Conservation (phyloP, 495 filamentous ascomycete genomes). For the Aeminium ludgeri region DNA sequence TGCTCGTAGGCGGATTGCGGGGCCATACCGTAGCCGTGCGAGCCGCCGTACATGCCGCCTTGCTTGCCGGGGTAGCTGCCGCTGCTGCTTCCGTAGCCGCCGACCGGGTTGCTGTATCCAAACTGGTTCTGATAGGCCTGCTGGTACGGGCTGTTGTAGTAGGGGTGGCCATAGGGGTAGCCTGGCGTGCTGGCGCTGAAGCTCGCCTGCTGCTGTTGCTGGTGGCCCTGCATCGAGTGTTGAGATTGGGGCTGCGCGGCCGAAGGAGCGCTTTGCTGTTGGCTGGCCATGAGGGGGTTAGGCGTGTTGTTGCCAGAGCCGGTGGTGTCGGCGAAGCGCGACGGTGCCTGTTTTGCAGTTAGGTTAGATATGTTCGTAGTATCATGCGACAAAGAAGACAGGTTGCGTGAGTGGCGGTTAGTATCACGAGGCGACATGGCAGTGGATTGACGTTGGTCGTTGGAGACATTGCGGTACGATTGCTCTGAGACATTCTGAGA, state of each 20-base stretch:
- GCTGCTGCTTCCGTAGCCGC: slow-evolving; percentile 34
- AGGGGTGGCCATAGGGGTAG: slow-evolving; percentile 60
- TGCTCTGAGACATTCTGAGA: no score
- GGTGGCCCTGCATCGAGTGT: slow-evolving; percentile 15
- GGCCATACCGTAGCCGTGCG: slow-evolving; percentile 54
- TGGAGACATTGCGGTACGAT: no score
- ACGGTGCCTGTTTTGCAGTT: slow-evolving; percentile 34
- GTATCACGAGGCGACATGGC: no score
- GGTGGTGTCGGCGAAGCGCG: slow-evolving; percentile 64
- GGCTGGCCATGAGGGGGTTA: slow-evolving; percentile 56
- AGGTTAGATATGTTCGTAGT: slow-evolving; percentile 12
- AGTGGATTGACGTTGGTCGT: no score
- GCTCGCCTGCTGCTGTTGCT: slow-evolving; percentile 42
- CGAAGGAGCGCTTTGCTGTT: slow-evolving; percentile 36
- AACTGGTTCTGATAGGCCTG: slow-evolving; percentile 63
- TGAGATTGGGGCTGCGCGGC: slow-evolving; percentile 41
- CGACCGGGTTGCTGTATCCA: slow-evolving; percentile 25
- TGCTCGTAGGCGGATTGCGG: slow-evolving; percentile 57
- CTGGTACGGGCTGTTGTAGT: slow-evolving; percentile 68
- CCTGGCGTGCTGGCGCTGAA: slow-evolving; percentile 22
- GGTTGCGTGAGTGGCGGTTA: no score
- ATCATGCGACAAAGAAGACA: no score
- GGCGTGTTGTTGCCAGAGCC: slow-evolving; percentile 79
- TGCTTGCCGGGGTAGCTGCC: slow-evolving; percentile 33
- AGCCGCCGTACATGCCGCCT: slow-evolving; percentile 63